Evolutionary conservation across 2,329 filamentous ascomycete species (phyloP).

Genomic region (Colletotrichum gloeosporioides): DNA sequence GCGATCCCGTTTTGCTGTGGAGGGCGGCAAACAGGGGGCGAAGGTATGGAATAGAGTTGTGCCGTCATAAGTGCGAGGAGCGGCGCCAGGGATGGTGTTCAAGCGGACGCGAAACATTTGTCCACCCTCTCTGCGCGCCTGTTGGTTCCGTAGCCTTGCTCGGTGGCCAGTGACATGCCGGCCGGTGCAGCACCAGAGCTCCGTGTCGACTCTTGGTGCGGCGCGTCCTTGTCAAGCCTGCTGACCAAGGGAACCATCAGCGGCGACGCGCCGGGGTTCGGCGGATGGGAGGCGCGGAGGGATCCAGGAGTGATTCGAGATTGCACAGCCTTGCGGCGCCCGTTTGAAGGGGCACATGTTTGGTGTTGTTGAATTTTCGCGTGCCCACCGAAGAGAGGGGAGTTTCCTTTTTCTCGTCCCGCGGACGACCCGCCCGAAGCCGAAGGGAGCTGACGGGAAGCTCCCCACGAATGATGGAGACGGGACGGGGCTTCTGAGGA

Average conservation of each 20-base stretch:
- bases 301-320: neutral
- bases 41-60: neutral
- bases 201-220: conserved; percentile 12
- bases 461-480: neutral
- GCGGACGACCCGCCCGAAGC: neutral
- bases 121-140: neutral
- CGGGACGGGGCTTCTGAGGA: neutral
- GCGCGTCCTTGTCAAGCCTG: neutral
- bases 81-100: neutral
- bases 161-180: conserved; percentile 1
- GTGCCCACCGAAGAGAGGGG: neutral
- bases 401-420: neutral
- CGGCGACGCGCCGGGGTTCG: neutral
- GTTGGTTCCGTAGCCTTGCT: conserved; percentile 7
- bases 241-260: neutral
- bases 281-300: neutral
- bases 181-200: neutral
- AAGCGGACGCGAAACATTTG: conserved; percentile 8
- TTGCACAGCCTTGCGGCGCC: conserved; percentile 16
- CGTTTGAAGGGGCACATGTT: conserved; percentile 16
- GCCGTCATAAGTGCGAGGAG: neutral
- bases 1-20: conserved; percentile 10
- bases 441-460: neutral
- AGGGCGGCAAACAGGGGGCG: conserved; percentile 1
- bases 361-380: neutral